Evolutionary conservation across 2,329 filamentous ascomycete species (phyloP).

Genomic region (Nectriaceae sp.): DNA sequence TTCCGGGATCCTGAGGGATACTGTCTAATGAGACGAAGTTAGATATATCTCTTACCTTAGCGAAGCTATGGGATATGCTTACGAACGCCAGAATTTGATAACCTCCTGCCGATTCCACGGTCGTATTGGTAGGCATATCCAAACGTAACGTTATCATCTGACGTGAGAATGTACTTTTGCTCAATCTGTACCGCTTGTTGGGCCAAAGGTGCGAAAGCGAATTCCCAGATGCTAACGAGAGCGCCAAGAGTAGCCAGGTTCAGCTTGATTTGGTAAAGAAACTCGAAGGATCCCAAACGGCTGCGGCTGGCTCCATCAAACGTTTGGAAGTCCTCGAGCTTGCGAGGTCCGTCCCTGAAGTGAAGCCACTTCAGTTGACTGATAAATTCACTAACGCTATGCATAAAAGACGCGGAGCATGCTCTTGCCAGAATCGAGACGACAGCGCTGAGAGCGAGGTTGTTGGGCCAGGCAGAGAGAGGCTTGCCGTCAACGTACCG

Average conservation of each 20-base stretch:
- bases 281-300: conserved; percentile 5
- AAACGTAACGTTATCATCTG: conserved; percentile 5
- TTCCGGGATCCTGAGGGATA: no score
- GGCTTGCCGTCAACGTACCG: conserved; percentile 4
- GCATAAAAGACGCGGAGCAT: conserved; percentile 10
- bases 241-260: conserved; percentile 16
- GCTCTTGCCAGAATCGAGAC: conserved; percentile 9
- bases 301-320: conserved; percentile 16
- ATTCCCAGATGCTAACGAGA: conserved; percentile 5
- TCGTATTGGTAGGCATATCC: conserved; percentile 9
- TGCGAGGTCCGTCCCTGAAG: conserved; percentile 3
- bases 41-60: no score
- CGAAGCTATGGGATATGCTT: no score
- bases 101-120: conserved; percentile 1
- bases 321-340: conserved; percentile 4
- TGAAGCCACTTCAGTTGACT: conserved; percentile 16
- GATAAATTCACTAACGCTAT: conserved; percentile 13
- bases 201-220: conserved; percentile 8
- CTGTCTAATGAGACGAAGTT: no score
- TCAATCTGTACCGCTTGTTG: conserved; percentile 8
- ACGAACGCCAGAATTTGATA: no score
- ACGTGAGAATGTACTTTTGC: neutral
- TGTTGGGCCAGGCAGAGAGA: conserved; percentile 6
- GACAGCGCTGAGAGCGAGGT: conserved; percentile 9
- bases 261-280: conserved; percentile 1